A percentile compares a stretch with the other conserved stretches of the same genome.
Evolutionary conservation across 257 asterid genomes (phyloP).

Genomic region (Asclepias syriaca): DNA sequence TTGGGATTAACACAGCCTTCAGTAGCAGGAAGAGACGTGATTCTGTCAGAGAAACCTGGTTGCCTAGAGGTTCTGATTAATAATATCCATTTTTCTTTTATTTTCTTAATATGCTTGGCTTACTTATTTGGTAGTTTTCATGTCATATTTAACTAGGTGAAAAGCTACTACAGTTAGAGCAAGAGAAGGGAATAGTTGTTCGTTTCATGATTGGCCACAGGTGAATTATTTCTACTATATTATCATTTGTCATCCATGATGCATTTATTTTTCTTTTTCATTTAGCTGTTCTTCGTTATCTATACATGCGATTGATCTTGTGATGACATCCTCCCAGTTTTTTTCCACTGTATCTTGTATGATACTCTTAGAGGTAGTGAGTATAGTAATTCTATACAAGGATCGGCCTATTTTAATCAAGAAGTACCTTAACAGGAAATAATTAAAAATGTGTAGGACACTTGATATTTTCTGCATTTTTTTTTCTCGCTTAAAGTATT

Average conservation of each 20-base stretch:
- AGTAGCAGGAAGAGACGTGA: conserved; percentile 84
- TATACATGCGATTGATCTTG: not conserved
- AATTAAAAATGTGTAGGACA: not conserved
- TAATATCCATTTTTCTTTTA: not conserved
- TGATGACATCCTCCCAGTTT: not conserved
- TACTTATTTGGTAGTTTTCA: not conserved
- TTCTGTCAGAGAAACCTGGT: conserved; percentile 83
- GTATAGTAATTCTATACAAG: not conserved
- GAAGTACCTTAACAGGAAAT: not conserved
- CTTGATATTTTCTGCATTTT: not conserved
- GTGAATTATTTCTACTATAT: conserved; percentile 20
- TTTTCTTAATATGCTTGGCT: not conserved
- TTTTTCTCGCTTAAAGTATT: not conserved
- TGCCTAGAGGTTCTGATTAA: conserved; percentile 54
- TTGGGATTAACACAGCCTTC: conserved; percentile 79
- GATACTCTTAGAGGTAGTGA: not conserved
- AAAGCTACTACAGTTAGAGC: conserved; percentile 49
- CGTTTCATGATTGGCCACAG: conserved; percentile 92
- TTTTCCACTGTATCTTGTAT: not conserved
- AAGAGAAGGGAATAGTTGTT: conserved; percentile 71
- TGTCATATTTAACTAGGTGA: conserved; percentile 34
- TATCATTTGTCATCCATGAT: conserved; percentile 7
- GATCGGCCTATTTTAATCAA: not conserved
- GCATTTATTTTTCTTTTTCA: not conserved
- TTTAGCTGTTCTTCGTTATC: not conserved